Percentiles rank a stretch among this genome's conserved stretches.
phyloP scores from a whole-genome alignment of 78 protist genomes.

The Polysphondylium violaceum region DNA sequence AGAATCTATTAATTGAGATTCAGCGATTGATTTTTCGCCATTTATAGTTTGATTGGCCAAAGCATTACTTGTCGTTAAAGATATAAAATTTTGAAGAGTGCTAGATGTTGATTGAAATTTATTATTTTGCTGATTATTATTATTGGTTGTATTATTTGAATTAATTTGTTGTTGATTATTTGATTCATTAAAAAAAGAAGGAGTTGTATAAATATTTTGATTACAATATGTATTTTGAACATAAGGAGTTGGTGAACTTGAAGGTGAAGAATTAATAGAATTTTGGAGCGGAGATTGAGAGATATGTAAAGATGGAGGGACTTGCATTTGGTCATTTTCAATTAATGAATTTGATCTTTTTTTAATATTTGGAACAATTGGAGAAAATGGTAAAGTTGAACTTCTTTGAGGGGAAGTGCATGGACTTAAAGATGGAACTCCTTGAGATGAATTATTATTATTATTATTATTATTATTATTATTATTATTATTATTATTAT shows the following conservation, averaged over 20 bases:
- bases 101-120: too few relatives aligned
- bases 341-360: conserved; percentile 62
- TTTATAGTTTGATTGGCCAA: too few relatives aligned
- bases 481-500: background rate
- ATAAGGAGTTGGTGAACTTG: conserved; percentile 54
- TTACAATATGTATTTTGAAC: background rate
- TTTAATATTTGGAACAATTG: conserved; percentile 3
- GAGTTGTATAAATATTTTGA: background rate
- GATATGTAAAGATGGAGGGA: background rate
- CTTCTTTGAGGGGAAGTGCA: background rate
- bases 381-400: background rate
- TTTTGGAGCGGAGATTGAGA: background rate
- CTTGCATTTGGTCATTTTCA: background rate
- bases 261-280: conserved; percentile 23
- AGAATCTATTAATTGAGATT: conserved; percentile 29
- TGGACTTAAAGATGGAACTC: too few relatives aligned
- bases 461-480: background rate
- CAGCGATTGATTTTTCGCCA: too few relatives aligned
- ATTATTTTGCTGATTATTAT: background rate
- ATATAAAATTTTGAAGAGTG: too few relatives aligned
- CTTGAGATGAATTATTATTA: background rate
- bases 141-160: background rate
- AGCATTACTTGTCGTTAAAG: too few relatives aligned
- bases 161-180: background rate
- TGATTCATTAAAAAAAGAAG: conserved; percentile 15